Base-by-base conservation (phyloP, 768 basidiomycete genomes). In the Clavulina sp. region DNA sequence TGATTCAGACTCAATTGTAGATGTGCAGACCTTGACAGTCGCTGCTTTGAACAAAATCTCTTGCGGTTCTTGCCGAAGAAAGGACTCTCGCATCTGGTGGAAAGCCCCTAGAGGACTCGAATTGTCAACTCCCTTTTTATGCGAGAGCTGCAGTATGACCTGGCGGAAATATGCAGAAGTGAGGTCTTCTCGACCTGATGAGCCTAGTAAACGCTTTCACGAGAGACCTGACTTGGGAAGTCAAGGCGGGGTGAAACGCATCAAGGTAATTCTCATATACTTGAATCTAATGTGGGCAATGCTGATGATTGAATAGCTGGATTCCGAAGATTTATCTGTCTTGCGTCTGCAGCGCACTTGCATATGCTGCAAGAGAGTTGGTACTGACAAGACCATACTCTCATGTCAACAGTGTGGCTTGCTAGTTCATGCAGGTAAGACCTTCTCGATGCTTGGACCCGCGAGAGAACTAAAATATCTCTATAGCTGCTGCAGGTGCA, bases 151-250 rank as follows among this genome's bases (percentile, higher is more conserved):
- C 60, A 89, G 89, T 9, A 74, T 77, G 41, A 83, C 82, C 57
- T 95, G 87, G 82, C 72, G 89, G 58, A 95, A 92, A 65, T 95
- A 95, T 62, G 89, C 86, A 0, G 88, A 92, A 58, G 69, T 91
- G 47, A 55, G 59, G 23, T 68, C 73, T 0, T 59, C 73, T 1
- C 68, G 73, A 0, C 61, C 68, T 1, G 65, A 67, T 28, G 65
- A 64, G 29, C 61, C 64, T n/a, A n/a, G n/a, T n/a, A n/a, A n/a
- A n/a, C n/a, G n/a, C n/a, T n/a, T n/a, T n/a, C n/a, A n/a, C n/a
- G n/a, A n/a, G n/a, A n/a, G n/a, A n/a, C n/a, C n/a, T n/a, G n/a
- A n/a, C n/a, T n/a, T n/a, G n/a, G n/a, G n/a, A n/a, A 57, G 60
- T 60, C 4, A 72, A 69, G 60, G 59, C 32, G 13, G 54, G 18